Conservation (phyloP, 345 rosid species). For the Citrus cavaleriei region DNA sequence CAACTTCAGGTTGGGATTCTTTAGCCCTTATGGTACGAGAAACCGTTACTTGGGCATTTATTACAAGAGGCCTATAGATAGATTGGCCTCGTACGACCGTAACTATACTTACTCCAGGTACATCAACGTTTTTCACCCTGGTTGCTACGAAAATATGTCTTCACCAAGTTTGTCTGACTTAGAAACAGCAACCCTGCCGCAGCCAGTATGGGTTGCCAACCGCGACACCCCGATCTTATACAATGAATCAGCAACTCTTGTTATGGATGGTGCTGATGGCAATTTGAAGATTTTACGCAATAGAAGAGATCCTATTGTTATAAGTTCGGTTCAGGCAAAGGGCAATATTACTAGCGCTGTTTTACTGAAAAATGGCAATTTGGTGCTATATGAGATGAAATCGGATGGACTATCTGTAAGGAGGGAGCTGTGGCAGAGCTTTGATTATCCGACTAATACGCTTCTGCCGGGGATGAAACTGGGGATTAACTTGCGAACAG, state of each 20-base stretch:
- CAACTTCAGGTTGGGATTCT: constrained; percentile 14
- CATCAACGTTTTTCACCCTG: neutral
- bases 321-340: neutral
- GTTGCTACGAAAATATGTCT: neutral
- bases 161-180: neutral
- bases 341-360: constrained; percentile 3
- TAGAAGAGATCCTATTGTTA: neutral
- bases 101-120: too few relatives aligned
- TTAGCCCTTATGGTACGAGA: neutral
- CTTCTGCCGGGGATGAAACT: constrained; percentile 44
- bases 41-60: neutral
- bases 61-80: neutral
- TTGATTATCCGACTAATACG: constrained; percentile 2
- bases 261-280: neutral
- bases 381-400: constrained; percentile 29
- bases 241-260: neutral
- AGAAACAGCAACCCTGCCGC: neutral
- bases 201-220: constrained; percentile 12
- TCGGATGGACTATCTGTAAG: constrained; percentile 20
- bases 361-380: constrained; percentile 17
- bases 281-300: constrained; percentile 1
- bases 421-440: constrained; percentile 15
- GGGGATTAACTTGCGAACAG: constrained; percentile 27
- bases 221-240: neutral
- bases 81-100: neutral